These are phyloP conservation scores for Cladosporium cucumerinum DNA, from an alignment of 2,329 filamentous ascomycete species.

Conservation along the genomic window DNA sequence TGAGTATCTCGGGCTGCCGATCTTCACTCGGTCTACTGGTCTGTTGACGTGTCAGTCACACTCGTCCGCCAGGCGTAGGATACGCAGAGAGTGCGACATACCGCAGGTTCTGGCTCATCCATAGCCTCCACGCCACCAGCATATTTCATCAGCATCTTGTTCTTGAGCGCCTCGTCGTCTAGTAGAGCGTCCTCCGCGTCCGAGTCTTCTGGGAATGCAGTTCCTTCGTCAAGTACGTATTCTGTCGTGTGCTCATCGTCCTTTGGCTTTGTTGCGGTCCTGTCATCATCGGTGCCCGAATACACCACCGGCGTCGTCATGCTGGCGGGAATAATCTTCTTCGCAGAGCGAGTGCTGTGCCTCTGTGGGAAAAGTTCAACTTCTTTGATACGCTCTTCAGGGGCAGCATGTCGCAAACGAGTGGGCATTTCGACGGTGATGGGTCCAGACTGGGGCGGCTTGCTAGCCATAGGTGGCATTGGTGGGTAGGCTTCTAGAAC, in stretches of 20 bases:
- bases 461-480: background rate
- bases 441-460: background rate
- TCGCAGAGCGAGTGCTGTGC: background rate
- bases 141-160: constrained; percentile 10
- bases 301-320: too few relatives aligned
- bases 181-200: constrained; percentile 6
- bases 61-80: background rate
- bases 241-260: background rate
- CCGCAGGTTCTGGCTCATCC: background rate
- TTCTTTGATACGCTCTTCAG: background rate
- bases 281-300: background rate
- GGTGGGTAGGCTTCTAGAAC: background rate
- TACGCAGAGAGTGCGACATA: background rate
- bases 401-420: background rate
- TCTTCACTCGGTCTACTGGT: background rate
- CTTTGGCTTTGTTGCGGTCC: background rate
- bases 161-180: constrained; percentile 7
- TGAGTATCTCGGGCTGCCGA: background rate
- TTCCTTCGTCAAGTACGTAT: background rate
- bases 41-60: background rate
- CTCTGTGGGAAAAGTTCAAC: background rate
- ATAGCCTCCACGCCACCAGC: background rate
- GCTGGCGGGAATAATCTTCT: background rate
- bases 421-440: background rate
- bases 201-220: background rate